phyloP scores from a whole-genome alignment of 495 filamentous ascomycete genomes.

The Tuber melanosporum region DNA sequence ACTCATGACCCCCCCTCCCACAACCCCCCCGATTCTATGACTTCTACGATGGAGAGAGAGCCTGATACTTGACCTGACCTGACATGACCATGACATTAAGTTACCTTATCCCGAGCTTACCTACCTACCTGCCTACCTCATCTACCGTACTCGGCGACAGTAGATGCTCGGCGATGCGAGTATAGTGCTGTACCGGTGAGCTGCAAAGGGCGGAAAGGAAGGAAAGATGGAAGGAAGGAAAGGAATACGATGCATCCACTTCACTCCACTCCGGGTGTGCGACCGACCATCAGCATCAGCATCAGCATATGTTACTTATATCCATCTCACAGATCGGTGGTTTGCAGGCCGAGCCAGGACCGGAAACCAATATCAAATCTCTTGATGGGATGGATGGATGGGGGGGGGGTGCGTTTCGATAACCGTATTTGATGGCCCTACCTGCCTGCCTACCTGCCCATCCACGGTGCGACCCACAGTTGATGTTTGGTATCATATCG shows the following conservation, averaged over 20 bases:
- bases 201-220: background rate
- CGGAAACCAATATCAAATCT: background rate
- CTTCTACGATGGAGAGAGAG: background rate
- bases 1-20: background rate
- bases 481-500: background rate
- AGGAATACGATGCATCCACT: background rate
- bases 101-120: background rate
- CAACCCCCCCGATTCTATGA: background rate
- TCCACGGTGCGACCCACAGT: background rate
- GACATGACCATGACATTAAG: background rate
- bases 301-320: background rate
- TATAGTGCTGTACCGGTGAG: background rate
- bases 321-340: constrained; percentile 1
- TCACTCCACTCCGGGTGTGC: background rate
- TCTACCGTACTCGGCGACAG: background rate
- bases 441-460: background rate
- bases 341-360: background rate
- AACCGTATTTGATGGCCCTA: background rate
- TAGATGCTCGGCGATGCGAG: background rate
- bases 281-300: background rate
- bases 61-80: background rate
- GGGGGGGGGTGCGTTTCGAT: background rate
- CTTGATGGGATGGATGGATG: background rate
- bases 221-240: background rate
- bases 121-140: background rate